Evolutionary conservation across 2,329 filamentous ascomycete species (phyloP), one percentile per base, ranked within the genome.

Genomic region (Daldinia sp.): DNA sequence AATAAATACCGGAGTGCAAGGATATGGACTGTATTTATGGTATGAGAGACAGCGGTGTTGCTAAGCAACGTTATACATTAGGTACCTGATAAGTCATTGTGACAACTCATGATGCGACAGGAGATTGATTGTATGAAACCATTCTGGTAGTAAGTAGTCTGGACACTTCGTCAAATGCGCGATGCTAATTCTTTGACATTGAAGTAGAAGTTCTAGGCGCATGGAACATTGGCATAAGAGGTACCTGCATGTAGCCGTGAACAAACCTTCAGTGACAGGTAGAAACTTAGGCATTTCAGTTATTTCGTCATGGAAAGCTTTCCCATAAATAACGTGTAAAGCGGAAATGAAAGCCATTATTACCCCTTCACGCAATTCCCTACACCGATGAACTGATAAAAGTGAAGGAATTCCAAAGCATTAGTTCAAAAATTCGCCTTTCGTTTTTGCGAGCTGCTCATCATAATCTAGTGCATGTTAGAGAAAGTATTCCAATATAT

Each of bases 401-500:
- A 39, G 9, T 20, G 1, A 18, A 54, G 18, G 23, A 37, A 15
- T 2, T 4, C 18, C 13, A 6, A 5, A 15, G 4, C 7, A 44
- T 56, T 51, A 71, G 2, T 67, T 71, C 26, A 69, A 59, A 53
- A 71, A 71, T 3, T 65, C 60, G 7, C 69, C 69, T 23, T 67
- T 71, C 5, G 69, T 69, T 42, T 71, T 71, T 53, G 67, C 67
- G 10, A 71, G 50, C 51, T 71, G 69, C 18, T 71, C 69, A 6
- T 71, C 69, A 6, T 71, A 71, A 59, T 71, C 69, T 71, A 30
- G 37, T 13, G 23, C 15, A 42, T 35, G 28, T 67, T 54, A 69
- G 63, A 28, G 13, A 48, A 1, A 26, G 7, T n/a, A 1, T n/a
- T 13, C 4, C 15, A n/a, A 28, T 10, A 58, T 13, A 2, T 6